Evolutionary conservation across 495 filamentous ascomycete genomes (phyloP), one percentile per base, ranked within the genome.

Genomic region (Xanthoparmelia taractica): DNA sequence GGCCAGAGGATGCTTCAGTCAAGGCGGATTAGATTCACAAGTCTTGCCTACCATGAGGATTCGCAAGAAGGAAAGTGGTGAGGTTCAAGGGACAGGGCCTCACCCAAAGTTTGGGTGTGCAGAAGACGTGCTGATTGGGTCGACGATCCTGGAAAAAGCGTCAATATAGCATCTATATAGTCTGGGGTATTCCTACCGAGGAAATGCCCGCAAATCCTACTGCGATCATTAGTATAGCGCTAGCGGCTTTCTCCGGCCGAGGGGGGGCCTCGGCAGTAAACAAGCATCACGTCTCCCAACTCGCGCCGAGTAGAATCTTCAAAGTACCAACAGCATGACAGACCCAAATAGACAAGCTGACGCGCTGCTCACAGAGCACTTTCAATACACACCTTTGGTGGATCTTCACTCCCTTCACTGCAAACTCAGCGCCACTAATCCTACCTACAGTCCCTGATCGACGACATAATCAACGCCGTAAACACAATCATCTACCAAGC

Each of bases 401-500:
- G 74, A 86, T 79, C 29, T 61, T 57, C 60, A 40, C 60, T 59
- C 63, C 45, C 59, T 59, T 29, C 29, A 60, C 59, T 33, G 25
- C 52, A 47, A 45, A 63, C 47, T 23, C 60, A 41, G 59, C 63
- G 54, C 62, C 29, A 66, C 69, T 57, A 68, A 74, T 29, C 73
- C 73, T 65, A 40, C 17, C 25, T 55, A 33, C 68, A 96, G 92
- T 87, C 87, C 65, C 83, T 98, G 29, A 86, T 98, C 72, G 94
- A 98, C 80, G 94, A 97, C 72, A 89, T 98, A 65, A 96, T 97
- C 77, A 97, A 98, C 79, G 86, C 86, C 64, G 84, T 96, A 69
- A 97, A 97, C 78, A 87, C 89, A 61, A 79, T 97, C 69, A 85
- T 91, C 68, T 93, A 92, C 74, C 85, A 85, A 69, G 90, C 90